Evolutionary conservation across 306 rosid species (phyloP), one percentile per base, ranked within the genome.

Genomic region (Mucuna pruriens): DNA sequence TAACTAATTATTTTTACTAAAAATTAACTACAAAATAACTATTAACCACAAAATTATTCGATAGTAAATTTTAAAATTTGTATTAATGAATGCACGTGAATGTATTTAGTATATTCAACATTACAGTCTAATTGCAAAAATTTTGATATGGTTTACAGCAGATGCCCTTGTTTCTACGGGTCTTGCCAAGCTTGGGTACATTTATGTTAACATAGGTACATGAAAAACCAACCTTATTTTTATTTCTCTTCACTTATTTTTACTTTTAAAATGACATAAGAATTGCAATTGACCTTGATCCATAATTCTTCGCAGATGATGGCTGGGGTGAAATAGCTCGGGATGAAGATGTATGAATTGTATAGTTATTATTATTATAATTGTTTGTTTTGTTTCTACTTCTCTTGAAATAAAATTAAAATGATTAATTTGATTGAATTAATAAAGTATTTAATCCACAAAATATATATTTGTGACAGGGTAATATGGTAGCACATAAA

Each of bases 271-370:
- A 39, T 79, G 65, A 40, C 39, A 68, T 36, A 8, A 49, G 48
- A 60, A 63, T 16, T 46, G 26, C 5, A 6, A 9, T 44, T 45
- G 54, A 68, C 36, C 62, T 55, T 70, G 1, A 69, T 49, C 8
- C 13, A 9, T 23, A 62, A 26, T 48, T 64, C 67, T 66, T 44
- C 13, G 73, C 74, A 95, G 99, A 95, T 91, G 98, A 93, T 88
- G 91, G 99, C 77, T 95, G 99, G 99, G 98, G 94, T 31, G 97
- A 95, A 86, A 13, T 88, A 22, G 62, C 78, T 87, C 88, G 99
- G 13, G 98, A 95, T 54, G 52, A 4, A 17, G 84, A 89, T 89
- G 97, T 93, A 85, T 31, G 23, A 15, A 36, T 48, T 36, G 7
- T 39, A 13, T 68, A 1, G 7, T 58, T 75, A 20, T 69, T 61